Evolutionary conservation across 2,329 filamentous ascomycete genomes (phyloP).

Genomic region (Setomelanomma holmii): DNA sequence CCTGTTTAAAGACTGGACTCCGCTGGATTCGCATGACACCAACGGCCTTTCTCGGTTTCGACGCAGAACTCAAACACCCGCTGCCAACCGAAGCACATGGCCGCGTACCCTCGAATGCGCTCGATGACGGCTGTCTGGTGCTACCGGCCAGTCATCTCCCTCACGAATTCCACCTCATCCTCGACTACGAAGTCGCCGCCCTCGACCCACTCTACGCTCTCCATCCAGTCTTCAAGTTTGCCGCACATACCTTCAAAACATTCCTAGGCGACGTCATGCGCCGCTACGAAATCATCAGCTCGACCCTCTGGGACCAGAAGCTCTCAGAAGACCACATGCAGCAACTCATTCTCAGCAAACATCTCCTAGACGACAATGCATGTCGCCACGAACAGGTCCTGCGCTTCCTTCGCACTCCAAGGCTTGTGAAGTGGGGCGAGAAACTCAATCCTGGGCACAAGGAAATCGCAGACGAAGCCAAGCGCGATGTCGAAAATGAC

Average conservation of each 20-base stretch:
- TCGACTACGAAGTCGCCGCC: slow-evolving; percentile 6
- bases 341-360: slow-evolving; percentile 9
- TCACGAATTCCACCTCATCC: slow-evolving; percentile 2
- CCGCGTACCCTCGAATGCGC: no score
- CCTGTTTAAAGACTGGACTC: slow-evolving; percentile 1
- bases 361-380: slow-evolving; percentile 7
- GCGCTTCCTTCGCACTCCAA: background rate
- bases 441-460: background rate
- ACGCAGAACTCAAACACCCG: no score
- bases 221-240: slow-evolving; percentile 5
- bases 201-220: slow-evolving; percentile 10
- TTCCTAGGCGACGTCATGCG: background rate
- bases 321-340: slow-evolving; percentile 2
- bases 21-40: slow-evolving; percentile 1
- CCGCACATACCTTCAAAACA: slow-evolving; percentile 1
- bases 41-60: background rate
- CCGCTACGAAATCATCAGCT: slow-evolving; percentile 8
- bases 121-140: background rate
- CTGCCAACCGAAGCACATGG: no score
- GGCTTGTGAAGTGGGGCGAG: background rate
- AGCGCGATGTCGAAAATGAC: background rate
- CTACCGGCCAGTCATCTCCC: slow-evolving; percentile 5
- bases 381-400: slow-evolving; percentile 8
- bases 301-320: slow-evolving; percentile 5
- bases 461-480: background rate